phyloP scores from a whole-genome alignment of 2,329 filamentous ascomycete species.

The Clonostachys solani region DNA sequence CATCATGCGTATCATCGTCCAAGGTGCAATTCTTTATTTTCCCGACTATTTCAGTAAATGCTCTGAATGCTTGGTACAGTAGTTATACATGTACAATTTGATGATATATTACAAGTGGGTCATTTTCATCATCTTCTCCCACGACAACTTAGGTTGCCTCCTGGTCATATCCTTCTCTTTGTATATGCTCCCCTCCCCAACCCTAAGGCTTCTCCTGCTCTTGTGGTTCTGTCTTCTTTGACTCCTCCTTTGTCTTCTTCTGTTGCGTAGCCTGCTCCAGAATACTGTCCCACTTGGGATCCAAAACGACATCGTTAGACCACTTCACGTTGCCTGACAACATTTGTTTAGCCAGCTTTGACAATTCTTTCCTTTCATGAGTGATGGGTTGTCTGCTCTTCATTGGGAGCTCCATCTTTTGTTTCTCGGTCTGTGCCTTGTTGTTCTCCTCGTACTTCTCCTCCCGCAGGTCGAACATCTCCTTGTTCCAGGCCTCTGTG shows the following conservation, averaged over 20 bases:
- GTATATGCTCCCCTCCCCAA: slow-evolving; percentile 1
- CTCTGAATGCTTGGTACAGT: slow-evolving; percentile 1
- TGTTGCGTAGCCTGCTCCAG: slow-evolving; percentile 14
- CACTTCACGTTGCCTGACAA: slow-evolving; percentile 58
- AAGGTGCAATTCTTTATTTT: no score
- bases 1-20: background rate
- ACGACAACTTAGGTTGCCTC: background rate
- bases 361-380: slow-evolving; percentile 42
- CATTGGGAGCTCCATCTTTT: slow-evolving; percentile 27
- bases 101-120: background rate
- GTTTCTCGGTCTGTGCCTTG: slow-evolving; percentile 29
- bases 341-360: slow-evolving; percentile 60
- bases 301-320: slow-evolving; percentile 41
- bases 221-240: slow-evolving; percentile 8
- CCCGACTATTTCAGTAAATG: no score
- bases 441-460: slow-evolving; percentile 42
- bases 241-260: slow-evolving; percentile 14
- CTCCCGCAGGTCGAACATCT: slow-evolving; percentile 49
- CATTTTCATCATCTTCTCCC: background rate
- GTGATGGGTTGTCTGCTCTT: slow-evolving; percentile 35
- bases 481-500: slow-evolving; percentile 59
- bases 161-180: background rate
- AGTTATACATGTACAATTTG: slow-evolving; percentile 2
- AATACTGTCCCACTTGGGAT: slow-evolving; percentile 39
- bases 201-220: slow-evolving; percentile 1